A percentile compares a stretch with the other conserved stretches of the same genome.
Evolutionary conservation across 129 eudicot species (phyloP).

Genomic region (Flaveria robusta): DNA sequence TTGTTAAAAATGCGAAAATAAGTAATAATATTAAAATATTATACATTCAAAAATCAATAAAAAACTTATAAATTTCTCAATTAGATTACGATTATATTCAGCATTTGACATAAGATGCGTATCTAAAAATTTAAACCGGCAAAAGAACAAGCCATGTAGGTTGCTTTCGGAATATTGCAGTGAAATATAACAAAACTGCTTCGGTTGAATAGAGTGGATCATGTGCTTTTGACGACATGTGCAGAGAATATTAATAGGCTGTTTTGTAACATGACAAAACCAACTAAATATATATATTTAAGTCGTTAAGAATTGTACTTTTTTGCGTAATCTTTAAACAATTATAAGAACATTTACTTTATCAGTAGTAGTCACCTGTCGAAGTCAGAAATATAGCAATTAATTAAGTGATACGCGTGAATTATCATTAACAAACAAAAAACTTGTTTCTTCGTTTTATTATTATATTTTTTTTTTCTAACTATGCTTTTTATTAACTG

Average conservation of each 20-base stretch:
- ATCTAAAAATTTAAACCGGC: too few relatives aligned
- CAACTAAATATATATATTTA: neutral
- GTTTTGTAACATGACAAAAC: slow-evolving; percentile 2
- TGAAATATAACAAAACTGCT: neutral
- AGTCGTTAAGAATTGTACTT: neutral
- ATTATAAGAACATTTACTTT: neutral
- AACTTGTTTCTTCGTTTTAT: neutral
- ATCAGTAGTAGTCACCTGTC: too few relatives aligned
- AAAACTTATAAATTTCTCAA: too few relatives aligned
- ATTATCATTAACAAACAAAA: neutral
- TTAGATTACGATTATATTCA: too few relatives aligned
- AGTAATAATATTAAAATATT: too few relatives aligned
- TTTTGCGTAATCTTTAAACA: neutral
- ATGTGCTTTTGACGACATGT: slow-evolving; percentile 28
- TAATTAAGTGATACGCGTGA: neutral
- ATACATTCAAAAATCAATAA: too few relatives aligned
- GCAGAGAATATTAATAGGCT: neutral
- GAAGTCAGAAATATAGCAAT: neutral
- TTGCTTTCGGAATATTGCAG: neutral
- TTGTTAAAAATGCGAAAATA: too few relatives aligned
- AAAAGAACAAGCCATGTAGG: neutral
- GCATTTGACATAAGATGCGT: too few relatives aligned
- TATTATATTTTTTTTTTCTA: neutral
- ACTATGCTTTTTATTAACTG: too few relatives aligned
- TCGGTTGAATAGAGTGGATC: slow-evolving; percentile 11